phyloP scores from a whole-genome alignment of 306 rosid genomes.

The Datisca glomerata region DNA sequence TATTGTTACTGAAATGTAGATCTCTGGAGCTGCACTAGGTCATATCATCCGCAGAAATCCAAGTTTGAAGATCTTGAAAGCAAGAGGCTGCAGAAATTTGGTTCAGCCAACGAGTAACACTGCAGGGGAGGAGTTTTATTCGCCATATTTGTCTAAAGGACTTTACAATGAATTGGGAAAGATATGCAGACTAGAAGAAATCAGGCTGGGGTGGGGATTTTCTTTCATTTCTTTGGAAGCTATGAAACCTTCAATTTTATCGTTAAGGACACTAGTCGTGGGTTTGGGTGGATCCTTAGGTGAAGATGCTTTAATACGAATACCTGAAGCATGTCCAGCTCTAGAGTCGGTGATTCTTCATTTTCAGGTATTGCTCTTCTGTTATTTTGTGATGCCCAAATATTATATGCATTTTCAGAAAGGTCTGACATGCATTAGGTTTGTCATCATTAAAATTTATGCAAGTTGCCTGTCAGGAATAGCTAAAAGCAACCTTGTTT shows the following conservation, averaged over 20 bases:
- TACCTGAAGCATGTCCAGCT: slow-evolving; percentile 44
- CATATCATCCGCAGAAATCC: slow-evolving; percentile 32
- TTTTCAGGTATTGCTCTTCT: slow-evolving; percentile 47
- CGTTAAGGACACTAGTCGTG: slow-evolving; percentile 38
- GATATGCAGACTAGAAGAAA: slow-evolving; percentile 46
- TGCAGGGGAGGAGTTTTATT: slow-evolving; percentile 22
- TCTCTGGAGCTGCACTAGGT: slow-evolving; percentile 54
- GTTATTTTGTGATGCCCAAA: slow-evolving; percentile 13
- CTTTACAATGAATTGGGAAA: slow-evolving; percentile 31
- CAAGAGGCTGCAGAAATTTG: slow-evolving; percentile 49
- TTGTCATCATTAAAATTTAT: too few species aligned
- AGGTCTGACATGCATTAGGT: too few species aligned
- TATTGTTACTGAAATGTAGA: too few species aligned
- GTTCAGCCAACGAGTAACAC: slow-evolving; percentile 18
- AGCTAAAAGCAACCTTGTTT: too few species aligned
- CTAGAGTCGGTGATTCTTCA: slow-evolving; percentile 48
- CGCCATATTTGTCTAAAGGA: slow-evolving; percentile 22
- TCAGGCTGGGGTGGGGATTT: slow-evolving; percentile 76
- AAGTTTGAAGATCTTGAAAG: slow-evolving; percentile 45
- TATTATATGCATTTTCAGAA: too few species aligned
- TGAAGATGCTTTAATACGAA: slow-evolving; percentile 40
- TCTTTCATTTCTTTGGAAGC: slow-evolving; percentile 45
- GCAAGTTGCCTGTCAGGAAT: too few species aligned
- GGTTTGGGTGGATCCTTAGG: slow-evolving; percentile 64
- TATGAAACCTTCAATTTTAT: slow-evolving; percentile 45